Evolutionary conservation across 305 asterid species (phyloP).

Genomic region (Fraxinus sp.): DNA sequence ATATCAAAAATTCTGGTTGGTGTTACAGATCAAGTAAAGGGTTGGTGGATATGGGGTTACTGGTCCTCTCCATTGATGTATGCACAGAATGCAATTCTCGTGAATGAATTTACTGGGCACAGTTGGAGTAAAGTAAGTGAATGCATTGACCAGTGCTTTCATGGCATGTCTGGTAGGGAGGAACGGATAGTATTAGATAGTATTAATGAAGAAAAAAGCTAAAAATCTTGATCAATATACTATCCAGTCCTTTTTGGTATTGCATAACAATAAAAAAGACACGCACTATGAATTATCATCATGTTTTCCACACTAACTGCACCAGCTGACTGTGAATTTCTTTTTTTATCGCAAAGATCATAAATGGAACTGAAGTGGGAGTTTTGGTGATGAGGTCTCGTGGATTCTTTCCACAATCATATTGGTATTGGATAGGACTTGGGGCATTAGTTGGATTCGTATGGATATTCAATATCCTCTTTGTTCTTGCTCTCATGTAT

Average conservation of each 20-base stretch:
- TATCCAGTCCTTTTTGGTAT: neutral
- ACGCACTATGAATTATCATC: neutral
- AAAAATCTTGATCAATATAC: neutral
- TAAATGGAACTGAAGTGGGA: conserved; percentile 21
- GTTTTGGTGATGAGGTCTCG: conserved; percentile 19
- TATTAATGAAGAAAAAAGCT: neutral
- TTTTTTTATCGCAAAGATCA: neutral
- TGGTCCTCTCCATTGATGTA: conserved; percentile 76
- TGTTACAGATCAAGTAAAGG: conserved; percentile 50
- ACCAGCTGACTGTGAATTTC: neutral
- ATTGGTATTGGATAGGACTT: conserved; percentile 32
- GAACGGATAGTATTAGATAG: neutral
- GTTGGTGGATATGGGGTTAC: conserved; percentile 82
- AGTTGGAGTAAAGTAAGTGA: conserved; percentile 57
- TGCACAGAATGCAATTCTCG: conserved; percentile 64
- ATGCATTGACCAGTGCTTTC: conserved; percentile 6
- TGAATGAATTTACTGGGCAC: conserved; percentile 62
- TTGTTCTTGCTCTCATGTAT: conserved; percentile 20
- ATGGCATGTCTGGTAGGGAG: neutral
- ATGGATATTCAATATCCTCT: conserved; percentile 21
- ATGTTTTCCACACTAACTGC: neutral
- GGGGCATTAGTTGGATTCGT: conserved; percentile 31
- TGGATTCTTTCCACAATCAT: conserved; percentile 29
- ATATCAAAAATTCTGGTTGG: conserved; percentile 21
- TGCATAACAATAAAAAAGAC: neutral